Conservation (phyloP, 352 stramenopile species). For the Phytopythium vexans region DNA sequence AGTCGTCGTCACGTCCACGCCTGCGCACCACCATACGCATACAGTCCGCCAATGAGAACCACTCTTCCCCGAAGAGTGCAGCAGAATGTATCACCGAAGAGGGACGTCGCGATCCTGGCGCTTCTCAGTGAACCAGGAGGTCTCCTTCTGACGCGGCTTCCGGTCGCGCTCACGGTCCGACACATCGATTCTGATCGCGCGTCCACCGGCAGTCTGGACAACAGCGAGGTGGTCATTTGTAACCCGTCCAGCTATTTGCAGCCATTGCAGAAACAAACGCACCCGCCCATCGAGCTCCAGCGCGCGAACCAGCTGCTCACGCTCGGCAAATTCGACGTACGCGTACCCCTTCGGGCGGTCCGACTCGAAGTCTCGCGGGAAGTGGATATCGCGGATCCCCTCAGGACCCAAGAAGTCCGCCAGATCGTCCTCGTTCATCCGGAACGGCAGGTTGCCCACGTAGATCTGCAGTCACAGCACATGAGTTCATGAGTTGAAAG, state of each 20-base stretch:
- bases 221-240: no score
- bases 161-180: slow-evolving; percentile 47
- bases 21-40: slow-evolving; percentile 7
- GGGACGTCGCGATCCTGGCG: slow-evolving; percentile 30
- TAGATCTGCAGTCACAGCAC: slow-evolving; percentile 38
- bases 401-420: slow-evolving; percentile 60
- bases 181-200: slow-evolving; percentile 68
- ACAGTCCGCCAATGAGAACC: slow-evolving; percentile 9
- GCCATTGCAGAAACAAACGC: no score
- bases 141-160: slow-evolving; percentile 38
- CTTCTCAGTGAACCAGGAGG: slow-evolving; percentile 50
- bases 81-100: not conserved
- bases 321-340: slow-evolving; percentile 80
- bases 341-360: slow-evolving; percentile 79
- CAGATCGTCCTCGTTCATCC: slow-evolving; percentile 63
- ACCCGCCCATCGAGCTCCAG: slow-evolving; percentile 47
- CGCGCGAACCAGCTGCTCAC: slow-evolving; percentile 60
- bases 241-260: not conserved
- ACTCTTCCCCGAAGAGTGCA: not conserved
- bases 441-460: slow-evolving; percentile 81
- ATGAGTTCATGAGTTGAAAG: not conserved
- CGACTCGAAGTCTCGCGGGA: slow-evolving; percentile 59
- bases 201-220: slow-evolving; percentile 21
- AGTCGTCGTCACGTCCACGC: slow-evolving; percentile 15
- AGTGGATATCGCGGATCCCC: slow-evolving; percentile 64